Base-by-base conservation (phyloP, 345 rosid species). In the Arabis hirsuta region DNA sequence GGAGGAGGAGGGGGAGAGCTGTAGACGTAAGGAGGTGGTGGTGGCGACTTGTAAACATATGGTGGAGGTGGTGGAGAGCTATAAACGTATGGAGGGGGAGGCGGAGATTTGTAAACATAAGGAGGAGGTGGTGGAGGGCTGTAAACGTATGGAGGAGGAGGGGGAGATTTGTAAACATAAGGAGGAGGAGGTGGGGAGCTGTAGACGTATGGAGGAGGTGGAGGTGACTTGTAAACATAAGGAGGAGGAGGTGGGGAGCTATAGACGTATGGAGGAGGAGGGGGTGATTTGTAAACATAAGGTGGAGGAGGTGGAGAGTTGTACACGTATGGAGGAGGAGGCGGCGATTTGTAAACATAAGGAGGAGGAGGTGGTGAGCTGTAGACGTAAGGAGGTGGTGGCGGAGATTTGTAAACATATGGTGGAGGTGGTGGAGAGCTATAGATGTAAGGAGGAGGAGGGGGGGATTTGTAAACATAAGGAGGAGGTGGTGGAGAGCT, bases 321-420 rank as follows among this genome's bases (percentile, higher is more conserved):
- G 6, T 62, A 62, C 0, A 45, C 42, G 1, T 44, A 62, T 4
- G 54, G 67, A 27, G 42, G 53, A 14, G 67, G 67, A 9, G 53
- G 53, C 6, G 67, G 42, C 0, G 67, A 62, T 0, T 2, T 45
- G 6, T 62, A 62, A 1, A 44, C 53, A 4, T 62, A 62, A 0
- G 68, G 65, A 0, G 63, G 31, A 6, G 63, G 47, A 2, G 65
- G 46, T 1, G 65, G 65, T 1, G 38, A 26, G 0, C 0, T 61
- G 1, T 61, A 43, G 1, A 61, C 38, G 1, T 61, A 43, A 0
- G 65, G 51, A 60, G 65, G 22, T 0, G 38, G 65, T 7, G 13
- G 66, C 8, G 66, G 42, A 0, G 66, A 44, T 0, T 1, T 62
- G 39, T 44, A 62, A 0, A 62, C 42, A 1, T 45, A 16, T 0